These are phyloP conservation scores for Funneliformis geosporum DNA, from an alignment of 192 early-diverging fungal genomes.

Conservation along the genomic window DNA sequence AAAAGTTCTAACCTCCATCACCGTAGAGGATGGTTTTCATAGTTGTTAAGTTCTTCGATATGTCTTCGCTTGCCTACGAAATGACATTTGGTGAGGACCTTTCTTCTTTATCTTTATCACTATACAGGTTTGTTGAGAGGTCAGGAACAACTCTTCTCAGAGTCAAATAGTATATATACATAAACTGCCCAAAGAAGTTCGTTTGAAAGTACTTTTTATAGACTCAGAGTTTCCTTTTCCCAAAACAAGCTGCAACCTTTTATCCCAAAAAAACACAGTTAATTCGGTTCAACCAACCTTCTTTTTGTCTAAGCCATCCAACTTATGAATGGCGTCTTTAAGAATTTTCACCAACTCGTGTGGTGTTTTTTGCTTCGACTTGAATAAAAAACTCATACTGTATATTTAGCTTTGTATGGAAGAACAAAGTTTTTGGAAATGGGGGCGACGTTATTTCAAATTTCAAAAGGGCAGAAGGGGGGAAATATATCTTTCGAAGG, in stretches of 20 bases:
- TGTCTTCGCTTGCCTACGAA: constrained; percentile 92
- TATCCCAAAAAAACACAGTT: neutral
- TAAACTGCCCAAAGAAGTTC: neutral
- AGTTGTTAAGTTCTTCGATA: constrained; percentile 88
- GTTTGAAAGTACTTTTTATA: neutral
- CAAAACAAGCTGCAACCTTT: neutral
- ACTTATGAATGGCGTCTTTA: constrained; percentile 79
- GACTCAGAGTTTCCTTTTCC: neutral
- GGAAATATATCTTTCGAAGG: neutral
- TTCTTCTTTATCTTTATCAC: constrained; percentile 28
- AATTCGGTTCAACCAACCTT: constrained; percentile 52
- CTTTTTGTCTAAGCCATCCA: constrained; percentile 70
- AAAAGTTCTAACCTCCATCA: constrained; percentile 73
- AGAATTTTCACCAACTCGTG: constrained; percentile 86
- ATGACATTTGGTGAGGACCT: constrained; percentile 24
- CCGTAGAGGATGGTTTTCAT: constrained; percentile 96
- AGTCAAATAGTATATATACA: neutral
- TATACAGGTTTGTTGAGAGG: constrained; percentile 25
- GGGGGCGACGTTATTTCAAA: neutral
- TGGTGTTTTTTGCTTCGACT: constrained; percentile 80
- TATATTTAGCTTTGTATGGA: neutral
- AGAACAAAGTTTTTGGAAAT: constrained; percentile 8
- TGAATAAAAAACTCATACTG: constrained; percentile 74
- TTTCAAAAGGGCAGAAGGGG: neutral
- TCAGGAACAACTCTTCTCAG: constrained; percentile 31